Evolutionary conservation across 108 stramenopile species (phyloP), one percentile per base, ranked within the genome.

Genomic region (Fragilaria crotonensis): DNA sequence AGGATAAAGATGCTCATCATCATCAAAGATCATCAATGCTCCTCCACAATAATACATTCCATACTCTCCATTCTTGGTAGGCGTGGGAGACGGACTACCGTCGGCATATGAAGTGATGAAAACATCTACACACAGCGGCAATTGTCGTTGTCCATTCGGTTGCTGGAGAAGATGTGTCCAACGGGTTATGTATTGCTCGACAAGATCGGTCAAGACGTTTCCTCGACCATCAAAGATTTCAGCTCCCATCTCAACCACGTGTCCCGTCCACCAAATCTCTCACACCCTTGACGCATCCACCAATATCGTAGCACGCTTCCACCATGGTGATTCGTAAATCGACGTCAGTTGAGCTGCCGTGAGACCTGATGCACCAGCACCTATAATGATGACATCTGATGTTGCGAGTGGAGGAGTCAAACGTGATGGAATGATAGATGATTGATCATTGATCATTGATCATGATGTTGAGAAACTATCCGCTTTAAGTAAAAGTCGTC

Each of bases 141-240:
- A n/a, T n/a, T n/a, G n/a, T n/a, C n/a, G n/a, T n/a, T n/a, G n/a
- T n/a, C n/a, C n/a, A n/a, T n/a, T 17, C 20, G 30, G 1, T 27
- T 20, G 1, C 28, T 30, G 22, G 9, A 57, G 33, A 3, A n/a
- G 57, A 17, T 21, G 7, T 22, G 19, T 19, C 32, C 26, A 54
- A 26, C 33, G 30, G 5, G 20, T 5, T 0, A 14, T 57, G 23
- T 44, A 20, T 23, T 61, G 47, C 3, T 62, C 25, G 2, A 64
- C 68, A 30, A 51, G 29, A 1, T 70, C 64, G 30, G 63, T 70
- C 48, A 75, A 29, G 19, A 65, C 32, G 14, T 64, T 70, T 30
- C 30, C 59, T 7, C 32, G 48, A 14, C 74, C 68, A 57, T 75
- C 69, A 50, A 75, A 61, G 56, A 62, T 69, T 56, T 77, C 76